Evolutionary conservation across 495 filamentous ascomycete genomes (phyloP).

Genomic region (Xylaria intraflava): DNA sequence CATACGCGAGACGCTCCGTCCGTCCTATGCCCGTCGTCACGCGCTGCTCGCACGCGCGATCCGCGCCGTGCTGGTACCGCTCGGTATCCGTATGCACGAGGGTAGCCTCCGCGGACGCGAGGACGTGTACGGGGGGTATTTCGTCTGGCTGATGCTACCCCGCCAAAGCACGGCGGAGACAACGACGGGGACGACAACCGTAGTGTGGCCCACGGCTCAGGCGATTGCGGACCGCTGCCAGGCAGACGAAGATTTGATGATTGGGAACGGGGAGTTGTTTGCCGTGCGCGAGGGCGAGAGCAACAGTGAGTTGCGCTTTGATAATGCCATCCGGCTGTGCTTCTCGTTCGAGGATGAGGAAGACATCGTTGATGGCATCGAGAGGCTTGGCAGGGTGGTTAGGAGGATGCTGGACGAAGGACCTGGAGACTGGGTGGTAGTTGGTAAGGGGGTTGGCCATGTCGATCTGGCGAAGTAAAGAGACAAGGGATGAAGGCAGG

Average conservation of each 20-base stretch:
- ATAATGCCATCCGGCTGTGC: slow-evolving; percentile 54
- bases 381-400: slow-evolving; percentile 50
- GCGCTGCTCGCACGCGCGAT: slow-evolving; percentile 48
- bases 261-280: slow-evolving; percentile 61
- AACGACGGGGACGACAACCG: background rate
- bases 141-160: slow-evolving; percentile 70
- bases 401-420: slow-evolving; percentile 10
- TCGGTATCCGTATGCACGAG: slow-evolving; percentile 46
- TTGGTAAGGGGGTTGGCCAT: background rate
- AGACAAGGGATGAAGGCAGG: background rate
- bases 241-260: slow-evolving; percentile 52
- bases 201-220: slow-evolving; percentile 26
- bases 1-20: slow-evolving; percentile 36
- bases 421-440: background rate
- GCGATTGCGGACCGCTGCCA: slow-evolving; percentile 50
- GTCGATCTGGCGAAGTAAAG: slow-evolving; percentile 9
- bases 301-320: slow-evolving; percentile 38
- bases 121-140: slow-evolving; percentile 63
- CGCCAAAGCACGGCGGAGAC: slow-evolving; percentile 17
- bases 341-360: slow-evolving; percentile 70
- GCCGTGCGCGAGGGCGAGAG: slow-evolving; percentile 54
- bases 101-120: slow-evolving; percentile 11
- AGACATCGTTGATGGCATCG: slow-evolving; percentile 61
- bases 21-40: slow-evolving; percentile 53
- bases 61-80: slow-evolving; percentile 46